These are phyloP conservation scores for Ceratobasidium sp. DNA, from an alignment of 1,284 basidiomycete genomes.

Conservation along the genomic window DNA sequence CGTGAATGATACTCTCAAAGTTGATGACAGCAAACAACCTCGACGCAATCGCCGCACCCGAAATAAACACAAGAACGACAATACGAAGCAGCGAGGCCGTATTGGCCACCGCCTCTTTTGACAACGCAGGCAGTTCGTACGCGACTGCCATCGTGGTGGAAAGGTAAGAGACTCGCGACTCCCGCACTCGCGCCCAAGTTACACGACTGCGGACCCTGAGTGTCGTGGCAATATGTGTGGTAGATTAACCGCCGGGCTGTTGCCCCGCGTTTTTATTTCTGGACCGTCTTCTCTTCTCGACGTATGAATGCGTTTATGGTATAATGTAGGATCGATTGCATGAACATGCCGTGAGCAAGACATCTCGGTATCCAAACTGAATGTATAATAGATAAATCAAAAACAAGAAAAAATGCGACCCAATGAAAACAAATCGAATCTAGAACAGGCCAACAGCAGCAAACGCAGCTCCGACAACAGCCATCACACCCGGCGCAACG, in stretches of 20 bases:
- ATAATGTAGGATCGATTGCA: constrained; percentile 31
- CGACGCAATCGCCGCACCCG: constrained; percentile 92
- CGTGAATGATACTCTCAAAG: constrained; percentile 99
- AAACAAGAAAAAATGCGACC: neutral
- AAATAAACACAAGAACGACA: constrained; percentile 85
- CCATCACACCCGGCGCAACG: constrained; percentile 30
- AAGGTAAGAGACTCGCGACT: constrained; percentile 25
- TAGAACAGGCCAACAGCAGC: constrained; percentile 36
- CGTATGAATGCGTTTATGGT: neutral
- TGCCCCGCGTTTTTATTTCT: neutral
- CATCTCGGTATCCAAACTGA: constrained; percentile 5
- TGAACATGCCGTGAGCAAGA: neutral
- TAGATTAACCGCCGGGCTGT: constrained; percentile 44
- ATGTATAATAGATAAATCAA: neutral
- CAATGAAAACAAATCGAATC: neutral
- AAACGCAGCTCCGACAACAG: constrained; percentile 30
- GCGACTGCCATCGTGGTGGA: constrained; percentile 37
- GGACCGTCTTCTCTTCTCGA: neutral
- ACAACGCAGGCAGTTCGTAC: constrained; percentile 36
- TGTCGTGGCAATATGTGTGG: constrained; percentile 42
- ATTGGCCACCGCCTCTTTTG: constrained; percentile 63
- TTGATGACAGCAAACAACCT: constrained; percentile 97
- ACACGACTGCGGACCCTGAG: constrained; percentile 39
- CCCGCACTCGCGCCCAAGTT: constrained; percentile 19
- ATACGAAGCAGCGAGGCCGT: constrained; percentile 85